Base-by-base conservation (phyloP, 2,329 filamentous ascomycete genomes). In the Fusarium cicatricum region DNA sequence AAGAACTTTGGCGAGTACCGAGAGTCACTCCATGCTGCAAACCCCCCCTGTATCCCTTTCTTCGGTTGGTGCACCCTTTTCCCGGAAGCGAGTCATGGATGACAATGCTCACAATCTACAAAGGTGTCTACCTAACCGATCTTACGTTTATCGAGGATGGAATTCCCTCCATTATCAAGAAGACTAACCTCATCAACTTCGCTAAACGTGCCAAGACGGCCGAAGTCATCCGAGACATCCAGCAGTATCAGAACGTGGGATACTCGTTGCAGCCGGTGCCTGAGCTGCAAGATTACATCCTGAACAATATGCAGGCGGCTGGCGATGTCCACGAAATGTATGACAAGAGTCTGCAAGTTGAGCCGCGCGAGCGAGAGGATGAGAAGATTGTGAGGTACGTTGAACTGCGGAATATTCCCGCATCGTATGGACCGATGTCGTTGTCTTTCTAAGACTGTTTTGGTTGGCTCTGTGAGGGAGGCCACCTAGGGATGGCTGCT, bases 261-360 rank as follows among this genome's bases (percentile, higher is more conserved):
- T 99, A 98, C 73, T 89, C 90, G 8, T 80, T 99, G 46, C 91
- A 96, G 71, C 85, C 92, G 0, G 94, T 99, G 14, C 85, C 88
- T 2, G 95, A 98, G 77, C 81, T 99, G 64, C 94, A 98, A 74
- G 93, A 98, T 67, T 99, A 98, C 77, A 97, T 99, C 64, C 78
- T 97, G 66, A 93, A 88, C 74, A 97, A 98, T 74, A 96, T 98
- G 90, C 90, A 96, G 78, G 90, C 89, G 26, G 94, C 95, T 4
- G 91, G 92, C 46, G 94, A 98, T 74, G 95, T 99, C 61, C 93
- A 98, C 75, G 94, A 98, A 81, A 98, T 98, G 95, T 99, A 98
- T 80, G 93, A 98, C 76, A 93, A 93, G 82, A 97, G 92, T 78
- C 81, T 99, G 78, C 84, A 89, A 70, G 88, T 99, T 57, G 95